A percentile compares a stretch with the other conserved stretches of the same genome.
Evolutionary conservation across 441 rosid species (phyloP).

Genomic region (Flueggea neowawraea): DNA sequence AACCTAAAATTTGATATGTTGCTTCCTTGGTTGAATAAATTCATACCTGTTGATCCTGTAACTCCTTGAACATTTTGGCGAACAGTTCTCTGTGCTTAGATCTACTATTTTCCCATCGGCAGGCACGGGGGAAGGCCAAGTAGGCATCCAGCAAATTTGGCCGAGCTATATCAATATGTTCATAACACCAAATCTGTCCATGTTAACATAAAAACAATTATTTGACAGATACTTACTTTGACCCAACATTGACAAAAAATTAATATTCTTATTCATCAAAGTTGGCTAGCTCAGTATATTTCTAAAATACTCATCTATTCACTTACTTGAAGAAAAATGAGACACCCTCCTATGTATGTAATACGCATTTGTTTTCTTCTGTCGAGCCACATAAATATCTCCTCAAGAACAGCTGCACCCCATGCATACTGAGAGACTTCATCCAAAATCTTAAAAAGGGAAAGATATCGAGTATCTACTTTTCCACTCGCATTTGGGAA

Average conservation of each 20-base stretch:
- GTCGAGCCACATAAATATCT: constrained; percentile 29
- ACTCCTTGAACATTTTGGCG: constrained; percentile 24
- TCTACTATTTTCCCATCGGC: constrained; percentile 38
- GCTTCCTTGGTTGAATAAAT: neutral
- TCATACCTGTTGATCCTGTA: constrained; percentile 34
- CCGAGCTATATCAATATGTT: constrained; percentile 43
- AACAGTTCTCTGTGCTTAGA: constrained; percentile 28
- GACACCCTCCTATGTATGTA: constrained; percentile 42
- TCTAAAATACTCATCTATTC: too few species aligned
- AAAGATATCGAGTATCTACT: constrained; percentile 35
- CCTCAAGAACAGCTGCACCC: constrained; percentile 43
- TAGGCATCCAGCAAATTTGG: constrained; percentile 23
- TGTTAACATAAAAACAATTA: neutral
- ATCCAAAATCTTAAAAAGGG: constrained; percentile 26
- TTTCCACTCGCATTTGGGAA: constrained; percentile 33
- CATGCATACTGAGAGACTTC: constrained; percentile 27
- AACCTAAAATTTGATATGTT: too few species aligned
- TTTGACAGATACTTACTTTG: too few species aligned
- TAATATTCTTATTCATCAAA: too few species aligned
- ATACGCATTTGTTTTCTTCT: constrained; percentile 32
- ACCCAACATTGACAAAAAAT: too few species aligned
- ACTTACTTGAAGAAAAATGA: constrained; percentile 42
- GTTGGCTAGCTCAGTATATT: too few species aligned
- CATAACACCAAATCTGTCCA: constrained; percentile 38
- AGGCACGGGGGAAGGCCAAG: constrained; percentile 34